Percentiles rank a stretch among this genome's conserved stretches.
Conservation (phyloP, 169 alveolate genomes). For the Cryptosporidium muris region DNA sequence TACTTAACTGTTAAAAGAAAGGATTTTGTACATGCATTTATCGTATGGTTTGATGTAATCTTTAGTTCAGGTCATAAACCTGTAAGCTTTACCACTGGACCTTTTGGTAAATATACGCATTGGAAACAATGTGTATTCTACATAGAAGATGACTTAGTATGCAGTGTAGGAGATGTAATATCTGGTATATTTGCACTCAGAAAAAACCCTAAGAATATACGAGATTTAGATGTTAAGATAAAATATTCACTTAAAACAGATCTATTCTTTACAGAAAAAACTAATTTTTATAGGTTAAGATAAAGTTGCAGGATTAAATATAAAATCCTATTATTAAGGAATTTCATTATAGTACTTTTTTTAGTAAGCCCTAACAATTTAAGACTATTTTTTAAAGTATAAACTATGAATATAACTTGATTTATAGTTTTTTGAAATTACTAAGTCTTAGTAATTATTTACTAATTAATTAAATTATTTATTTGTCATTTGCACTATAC, state of each 20-base stretch:
- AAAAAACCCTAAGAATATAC: slow-evolving; percentile 82
- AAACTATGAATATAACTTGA: no score
- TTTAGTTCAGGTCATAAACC: slow-evolving; percentile 89
- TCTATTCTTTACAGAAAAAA: slow-evolving; percentile 6
- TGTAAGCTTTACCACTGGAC: slow-evolving; percentile 87
- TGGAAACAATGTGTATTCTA: slow-evolving; percentile 94
- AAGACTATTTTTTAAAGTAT: no score
- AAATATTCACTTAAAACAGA: slow-evolving; percentile 73
- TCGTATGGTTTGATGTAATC: slow-evolving; percentile 92
- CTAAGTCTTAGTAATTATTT: no score
- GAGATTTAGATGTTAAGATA: slow-evolving; percentile 88
- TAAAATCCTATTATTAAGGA: background rate
- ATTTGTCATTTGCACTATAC: no score
- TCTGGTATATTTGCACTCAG: slow-evolving; percentile 86
- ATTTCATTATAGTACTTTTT: no score
- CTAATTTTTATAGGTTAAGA: slow-evolving; percentile 53
- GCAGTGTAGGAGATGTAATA: slow-evolving; percentile 76
- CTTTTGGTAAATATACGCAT: slow-evolving; percentile 85
- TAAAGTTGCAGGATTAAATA: background rate
- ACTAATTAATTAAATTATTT: no score
- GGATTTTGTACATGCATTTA: slow-evolving; percentile 89
- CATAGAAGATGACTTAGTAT: slow-evolving; percentile 80
- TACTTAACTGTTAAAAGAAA: slow-evolving; percentile 78
- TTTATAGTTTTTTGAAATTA: no score
- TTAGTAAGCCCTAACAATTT: no score